Evolutionary conservation across 495 filamentous ascomycete genomes (phyloP).

Genomic region (Talaromyces ruber): DNA sequence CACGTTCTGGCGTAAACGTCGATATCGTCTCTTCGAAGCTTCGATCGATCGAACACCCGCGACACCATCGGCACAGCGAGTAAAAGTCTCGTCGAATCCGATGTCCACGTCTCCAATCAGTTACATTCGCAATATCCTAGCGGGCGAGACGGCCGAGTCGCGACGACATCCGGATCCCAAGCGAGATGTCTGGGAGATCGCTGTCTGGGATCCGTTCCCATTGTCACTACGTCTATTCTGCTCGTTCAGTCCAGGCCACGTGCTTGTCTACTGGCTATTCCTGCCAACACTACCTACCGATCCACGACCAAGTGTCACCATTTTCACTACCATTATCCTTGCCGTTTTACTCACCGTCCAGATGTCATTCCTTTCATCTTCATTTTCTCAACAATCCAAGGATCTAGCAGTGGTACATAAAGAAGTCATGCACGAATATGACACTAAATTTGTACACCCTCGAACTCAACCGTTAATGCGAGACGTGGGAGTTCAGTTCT

Average conservation of each 20-base stretch:
- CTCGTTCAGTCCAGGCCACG: slow-evolving; percentile 86
- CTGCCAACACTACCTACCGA: slow-evolving; percentile 69
- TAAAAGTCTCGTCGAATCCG: slow-evolving; percentile 84
- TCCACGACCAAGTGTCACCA: slow-evolving; percentile 71
- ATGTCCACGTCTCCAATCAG: slow-evolving; percentile 69
- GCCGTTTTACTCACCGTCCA: slow-evolving; percentile 68
- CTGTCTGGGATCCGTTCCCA: slow-evolving; percentile 87
- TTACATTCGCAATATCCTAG: slow-evolving; percentile 60
- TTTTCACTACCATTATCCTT: slow-evolving; percentile 69
- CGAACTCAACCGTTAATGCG: slow-evolving; percentile 71
- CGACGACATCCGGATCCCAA: slow-evolving; percentile 77
- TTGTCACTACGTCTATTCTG: slow-evolving; percentile 77
- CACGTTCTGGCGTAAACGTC: slow-evolving; percentile 72
- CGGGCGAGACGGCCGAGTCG: slow-evolving; percentile 51
- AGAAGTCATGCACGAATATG: slow-evolving; percentile 91
- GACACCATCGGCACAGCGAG: slow-evolving; percentile 83
- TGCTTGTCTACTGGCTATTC: slow-evolving; percentile 79
- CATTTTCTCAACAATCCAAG: slow-evolving; percentile 76
- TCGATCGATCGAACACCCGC: slow-evolving; percentile 63
- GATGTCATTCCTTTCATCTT: slow-evolving; percentile 57
- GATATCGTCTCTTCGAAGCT: slow-evolving; percentile 87
- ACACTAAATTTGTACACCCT: slow-evolving; percentile 90
- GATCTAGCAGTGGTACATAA: slow-evolving; percentile 77
- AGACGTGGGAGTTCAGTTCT: slow-evolving; percentile 74
- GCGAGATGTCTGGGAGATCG: slow-evolving; percentile 90